These are phyloP conservation scores for Leishmania gerbilli DNA, from an alignment of 208 protist genomes.

Conservation along the genomic window DNA sequence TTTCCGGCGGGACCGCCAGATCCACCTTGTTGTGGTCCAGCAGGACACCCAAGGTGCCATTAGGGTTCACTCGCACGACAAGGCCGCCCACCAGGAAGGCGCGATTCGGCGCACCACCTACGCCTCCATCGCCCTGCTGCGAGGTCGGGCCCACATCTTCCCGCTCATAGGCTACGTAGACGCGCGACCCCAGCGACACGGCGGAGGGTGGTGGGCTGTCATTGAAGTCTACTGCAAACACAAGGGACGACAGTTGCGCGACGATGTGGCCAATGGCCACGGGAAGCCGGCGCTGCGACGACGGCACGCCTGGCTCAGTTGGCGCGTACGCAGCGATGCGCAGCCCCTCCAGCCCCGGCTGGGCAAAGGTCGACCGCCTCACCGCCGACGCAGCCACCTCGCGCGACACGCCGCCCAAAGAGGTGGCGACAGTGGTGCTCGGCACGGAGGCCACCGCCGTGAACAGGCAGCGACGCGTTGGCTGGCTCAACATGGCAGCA, in stretches of 20 bases:
- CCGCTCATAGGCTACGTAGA: constrained; percentile 57
- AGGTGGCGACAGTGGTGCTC: background rate
- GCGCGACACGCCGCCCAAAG: constrained; percentile 4
- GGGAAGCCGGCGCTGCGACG: constrained; percentile 34
- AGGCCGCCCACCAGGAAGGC: constrained; percentile 67
- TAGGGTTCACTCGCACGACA: constrained; percentile 74
- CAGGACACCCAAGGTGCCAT: constrained; percentile 81
- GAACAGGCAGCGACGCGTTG: constrained; percentile 11
- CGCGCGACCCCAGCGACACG: constrained; percentile 47
- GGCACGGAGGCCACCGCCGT: background rate
- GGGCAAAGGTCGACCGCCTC: constrained; percentile 31
- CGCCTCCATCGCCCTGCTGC: background rate
- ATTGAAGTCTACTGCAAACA: constrained; percentile 73
- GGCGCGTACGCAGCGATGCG: constrained; percentile 55
- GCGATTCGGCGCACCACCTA: background rate
- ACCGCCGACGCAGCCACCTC: constrained; percentile 3
- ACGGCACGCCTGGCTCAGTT: constrained; percentile 21
- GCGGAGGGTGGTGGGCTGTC: constrained; percentile 15
- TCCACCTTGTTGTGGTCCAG: constrained; percentile 86
- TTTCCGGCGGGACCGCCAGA: constrained; percentile 77
- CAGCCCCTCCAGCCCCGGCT: constrained; percentile 56
- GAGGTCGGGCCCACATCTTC: constrained; percentile 14
- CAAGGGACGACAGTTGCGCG: constrained; percentile 67
- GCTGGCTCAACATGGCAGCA: background rate
- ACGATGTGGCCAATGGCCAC: constrained; percentile 77